Evolutionary conservation across 768 basidiomycete species (phyloP).

Genomic region (Amanita muscaria): DNA sequence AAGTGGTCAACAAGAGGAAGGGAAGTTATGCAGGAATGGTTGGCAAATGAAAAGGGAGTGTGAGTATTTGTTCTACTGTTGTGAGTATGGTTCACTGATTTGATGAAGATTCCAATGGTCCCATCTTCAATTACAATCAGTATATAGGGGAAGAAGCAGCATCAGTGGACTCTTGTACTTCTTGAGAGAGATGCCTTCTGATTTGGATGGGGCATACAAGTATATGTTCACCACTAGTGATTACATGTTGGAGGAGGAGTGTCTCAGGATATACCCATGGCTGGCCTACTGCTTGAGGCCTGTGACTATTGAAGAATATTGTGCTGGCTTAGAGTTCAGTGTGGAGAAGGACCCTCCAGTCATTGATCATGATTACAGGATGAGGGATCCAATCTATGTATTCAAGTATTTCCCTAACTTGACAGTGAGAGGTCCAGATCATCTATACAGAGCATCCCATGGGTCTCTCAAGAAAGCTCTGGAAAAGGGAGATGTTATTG

Average conservation of each 20-base stretch:
- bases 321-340: not conserved
- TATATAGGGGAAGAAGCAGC: slow-evolving; percentile 1
- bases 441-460: slow-evolving; percentile 1
- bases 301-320: not conserved
- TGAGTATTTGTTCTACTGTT: not conserved
- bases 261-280: not conserved
- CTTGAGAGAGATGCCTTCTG: not conserved
- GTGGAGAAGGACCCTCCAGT: slow-evolving; percentile 3
- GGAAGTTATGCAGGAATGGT: not conserved
- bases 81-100: not conserved
- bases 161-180: not conserved
- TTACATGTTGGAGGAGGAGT: not conserved
- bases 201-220: not conserved
- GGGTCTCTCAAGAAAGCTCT: not conserved
- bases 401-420: not conserved
- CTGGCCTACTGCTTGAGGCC: not conserved
- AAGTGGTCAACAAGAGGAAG: slow-evolving; percentile 1
- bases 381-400: not conserved
- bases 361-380: not conserved
- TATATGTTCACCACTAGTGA: not conserved
- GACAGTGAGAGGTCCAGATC: not conserved
- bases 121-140: not conserved
- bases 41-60: not conserved
- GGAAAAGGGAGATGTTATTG: not conserved
- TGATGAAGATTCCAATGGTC: not conserved